These are phyloP conservation scores for Daldinia childiae DNA, from an alignment of 495 filamentous ascomycete genomes.

Conservation along the genomic window DNA sequence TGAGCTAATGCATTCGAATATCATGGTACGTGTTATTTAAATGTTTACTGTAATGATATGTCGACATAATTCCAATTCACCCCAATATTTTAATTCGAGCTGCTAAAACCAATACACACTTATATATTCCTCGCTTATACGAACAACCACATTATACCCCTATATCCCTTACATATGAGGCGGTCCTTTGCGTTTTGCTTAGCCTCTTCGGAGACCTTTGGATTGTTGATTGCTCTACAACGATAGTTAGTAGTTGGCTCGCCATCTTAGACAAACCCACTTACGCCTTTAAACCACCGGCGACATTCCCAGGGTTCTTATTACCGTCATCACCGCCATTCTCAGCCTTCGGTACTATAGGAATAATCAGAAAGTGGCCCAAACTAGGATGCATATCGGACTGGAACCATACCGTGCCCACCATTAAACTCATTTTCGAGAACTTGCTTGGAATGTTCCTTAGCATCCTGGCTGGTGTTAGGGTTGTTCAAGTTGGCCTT, in stretches of 20 bases:
- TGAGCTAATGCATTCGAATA: not conserved
- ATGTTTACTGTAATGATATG: not conserved
- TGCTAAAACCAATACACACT: not conserved
- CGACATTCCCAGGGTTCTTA: slow-evolving; percentile 57
- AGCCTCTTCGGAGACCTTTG: slow-evolving; percentile 53
- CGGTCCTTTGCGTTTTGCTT: slow-evolving; percentile 55
- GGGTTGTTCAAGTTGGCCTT: slow-evolving; percentile 62
- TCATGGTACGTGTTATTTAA: not conserved
- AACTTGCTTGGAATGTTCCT: slow-evolving; percentile 52
- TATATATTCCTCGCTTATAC: not conserved
- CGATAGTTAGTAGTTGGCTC: not conserved
- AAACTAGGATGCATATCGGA: not conserved
- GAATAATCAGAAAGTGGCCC: not conserved
- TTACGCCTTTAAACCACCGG: slow-evolving; percentile 57
- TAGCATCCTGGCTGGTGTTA: slow-evolving; percentile 50
- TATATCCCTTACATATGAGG: slow-evolving; percentile 45
- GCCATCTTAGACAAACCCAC: slow-evolving; percentile 9
- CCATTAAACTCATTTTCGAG: slow-evolving; percentile 56
- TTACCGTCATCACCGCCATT: slow-evolving; percentile 35
- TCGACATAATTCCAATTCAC: not conserved
- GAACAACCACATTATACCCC: not conserved
- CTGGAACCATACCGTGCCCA: slow-evolving; percentile 43
- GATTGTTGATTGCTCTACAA: slow-evolving; percentile 53
- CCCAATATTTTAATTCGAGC: not conserved
- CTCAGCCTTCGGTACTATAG: slow-evolving; percentile 37